Base-by-base conservation (phyloP, 164 flowering plant genomes). In the Vitis rotundifolia region DNA sequence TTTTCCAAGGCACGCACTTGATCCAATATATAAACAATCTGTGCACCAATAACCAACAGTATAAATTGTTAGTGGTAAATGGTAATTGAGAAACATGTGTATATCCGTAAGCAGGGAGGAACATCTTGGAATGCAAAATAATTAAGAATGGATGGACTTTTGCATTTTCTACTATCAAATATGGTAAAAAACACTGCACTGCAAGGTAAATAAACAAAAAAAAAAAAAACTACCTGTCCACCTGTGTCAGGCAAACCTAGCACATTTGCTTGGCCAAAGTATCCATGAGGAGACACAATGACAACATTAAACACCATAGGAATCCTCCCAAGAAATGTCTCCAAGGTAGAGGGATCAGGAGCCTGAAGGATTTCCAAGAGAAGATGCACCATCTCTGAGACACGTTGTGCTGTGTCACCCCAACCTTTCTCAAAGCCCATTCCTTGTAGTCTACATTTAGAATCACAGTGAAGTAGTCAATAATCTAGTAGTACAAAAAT, bases 231-330 rank as follows among this genome's bases (percentile, higher is more conserved):
- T 79, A 92, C 99, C 95, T 95, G 99, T 2, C 99, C 99, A 57
- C 99, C 98, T 68, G 98, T 93, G 85, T 95, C 99, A 14, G 99
- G 99, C 82, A 93, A 79, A 48, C 99, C 99, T 52, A 95, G 75
- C 26, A 93, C 98, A 80, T 95, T 91, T 59, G 97, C 99, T 78
- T 95, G 99, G 63, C 99, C 98, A 76, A 95, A 95, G 85, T 90
- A 95, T 71, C 99, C 99, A 82, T 95, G 99, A 1, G 91, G 86
- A 50, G 99, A 93, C 61, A 95, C 68, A 74, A 95, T 85, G 58
- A 89, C 99, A 69, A 95, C 97, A 82, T 95, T 90, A 68, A 95
- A 95, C 75, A 93, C 92, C 99, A 93, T 95, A 0, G 99, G 99
- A 29, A 93, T 69, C 72, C 91, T 89, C 57, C 99, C 98, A 59